Evolutionary conservation across 805 yeast genomes (phyloP).

Genomic region (Yueomyces sinensis): DNA sequence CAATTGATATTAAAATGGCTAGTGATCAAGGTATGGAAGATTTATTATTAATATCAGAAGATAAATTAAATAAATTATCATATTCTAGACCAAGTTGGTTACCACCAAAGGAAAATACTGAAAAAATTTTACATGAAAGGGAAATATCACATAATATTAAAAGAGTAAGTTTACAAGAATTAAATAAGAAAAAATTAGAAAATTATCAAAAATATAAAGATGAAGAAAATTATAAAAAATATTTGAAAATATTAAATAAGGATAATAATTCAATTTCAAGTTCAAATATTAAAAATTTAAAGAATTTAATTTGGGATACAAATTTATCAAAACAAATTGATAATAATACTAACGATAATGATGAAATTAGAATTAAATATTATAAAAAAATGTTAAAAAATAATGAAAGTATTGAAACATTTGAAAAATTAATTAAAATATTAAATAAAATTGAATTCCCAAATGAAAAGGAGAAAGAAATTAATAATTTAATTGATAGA

Average conservation of each 20-base stretch:
- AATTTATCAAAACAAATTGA: constrained; percentile 10
- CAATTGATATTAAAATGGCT: constrained; percentile 24
- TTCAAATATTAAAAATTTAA: constrained; percentile 13
- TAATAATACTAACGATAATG: too few relatives aligned
- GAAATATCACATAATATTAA: constrained; percentile 34
- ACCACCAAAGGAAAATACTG: constrained; percentile 49
- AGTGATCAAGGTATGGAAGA: constrained; percentile 38
- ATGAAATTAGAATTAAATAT: constrained; percentile 12
- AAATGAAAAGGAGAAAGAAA: constrained; percentile 19
- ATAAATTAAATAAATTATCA: constrained; percentile 38
- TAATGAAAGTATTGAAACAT: constrained; percentile 24
- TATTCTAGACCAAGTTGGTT: constrained; percentile 57
- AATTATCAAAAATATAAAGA: constrained; percentile 10
- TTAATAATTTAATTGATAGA: constrained; percentile 10
- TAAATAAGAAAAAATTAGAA: constrained; percentile 2
- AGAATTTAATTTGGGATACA: constrained; percentile 22
- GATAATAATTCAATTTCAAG: constrained; percentile 14
- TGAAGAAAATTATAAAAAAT: constrained; percentile 10
- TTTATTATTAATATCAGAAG: constrained; percentile 41
- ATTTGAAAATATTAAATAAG: neutral
- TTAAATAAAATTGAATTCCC: constrained; percentile 21
- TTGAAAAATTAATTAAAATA: constrained; percentile 25
- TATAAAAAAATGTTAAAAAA: constrained; percentile 16
- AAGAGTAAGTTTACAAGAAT: constrained; percentile 23
- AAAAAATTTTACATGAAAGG: constrained; percentile 40